Evolutionary conservation across 1,284 basidiomycete genomes (phyloP).

Genomic region (Tilletia caries): DNA sequence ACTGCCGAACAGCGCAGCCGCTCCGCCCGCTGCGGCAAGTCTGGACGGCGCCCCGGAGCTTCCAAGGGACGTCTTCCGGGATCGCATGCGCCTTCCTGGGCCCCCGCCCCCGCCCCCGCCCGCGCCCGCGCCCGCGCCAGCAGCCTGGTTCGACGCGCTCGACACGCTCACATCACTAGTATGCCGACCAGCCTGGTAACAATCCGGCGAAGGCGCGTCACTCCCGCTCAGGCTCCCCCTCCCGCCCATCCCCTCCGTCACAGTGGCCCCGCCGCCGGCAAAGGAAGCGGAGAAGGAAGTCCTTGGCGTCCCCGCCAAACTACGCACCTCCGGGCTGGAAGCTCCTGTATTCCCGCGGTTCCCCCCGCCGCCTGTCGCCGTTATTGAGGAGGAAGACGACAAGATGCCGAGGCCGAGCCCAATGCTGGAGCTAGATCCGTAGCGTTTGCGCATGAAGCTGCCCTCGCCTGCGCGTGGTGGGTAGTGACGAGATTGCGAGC

Average conservation of each 20-base stretch:
- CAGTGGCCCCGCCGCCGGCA: not conserved
- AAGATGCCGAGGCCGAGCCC: not conserved
- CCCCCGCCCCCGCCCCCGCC: not conserved
- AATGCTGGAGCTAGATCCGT: not conserved
- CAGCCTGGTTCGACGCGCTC: not conserved
- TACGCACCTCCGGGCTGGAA: not conserved
- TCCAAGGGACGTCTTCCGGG: not conserved
- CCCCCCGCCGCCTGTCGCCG: not conserved
- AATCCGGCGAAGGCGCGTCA: no score
- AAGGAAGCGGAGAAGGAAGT: not conserved
- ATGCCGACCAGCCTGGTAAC: not conserved
- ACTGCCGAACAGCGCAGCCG: constrained; percentile 1
- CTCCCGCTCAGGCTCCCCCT: no score
- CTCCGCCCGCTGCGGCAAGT: not conserved
- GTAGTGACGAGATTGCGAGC: no score
- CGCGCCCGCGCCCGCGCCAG: not conserved
- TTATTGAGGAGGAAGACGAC: not conserved
- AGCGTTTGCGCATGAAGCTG: not conserved
- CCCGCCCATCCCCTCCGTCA: no score
- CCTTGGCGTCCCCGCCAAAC: not conserved
- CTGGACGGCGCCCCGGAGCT: not conserved
- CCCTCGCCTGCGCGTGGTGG: not conserved
- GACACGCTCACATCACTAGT: not conserved
- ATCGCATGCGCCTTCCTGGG: no score
- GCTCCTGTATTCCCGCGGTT: not conserved